Percentiles rank a stretch among this genome's conserved stretches.
Evolutionary conservation across 441 rosid genomes (phyloP).

Genomic region (Erysimum pusillum): DNA sequence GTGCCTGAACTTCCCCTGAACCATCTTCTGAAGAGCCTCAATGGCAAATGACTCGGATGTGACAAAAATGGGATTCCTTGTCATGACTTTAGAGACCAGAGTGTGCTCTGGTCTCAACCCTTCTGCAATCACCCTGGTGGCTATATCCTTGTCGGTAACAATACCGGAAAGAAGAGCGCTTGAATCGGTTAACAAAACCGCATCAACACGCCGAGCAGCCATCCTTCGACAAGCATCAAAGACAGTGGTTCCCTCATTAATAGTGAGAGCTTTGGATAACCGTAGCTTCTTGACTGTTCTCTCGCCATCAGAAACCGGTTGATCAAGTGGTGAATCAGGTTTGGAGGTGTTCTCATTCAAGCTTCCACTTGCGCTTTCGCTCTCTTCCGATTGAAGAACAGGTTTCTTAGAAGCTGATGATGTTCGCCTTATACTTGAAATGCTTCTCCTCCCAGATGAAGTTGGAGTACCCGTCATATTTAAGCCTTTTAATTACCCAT

Average conservation of each 20-base stretch:
- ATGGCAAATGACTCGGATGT: conserved; percentile 84
- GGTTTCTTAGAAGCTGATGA: conserved; percentile 63
- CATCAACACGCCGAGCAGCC: conserved; percentile 87
- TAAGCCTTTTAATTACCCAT: conserved; percentile 7
- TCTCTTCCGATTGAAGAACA: conserved; percentile 53
- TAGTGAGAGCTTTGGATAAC: conserved; percentile 89
- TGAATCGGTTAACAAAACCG: conserved; percentile 86
- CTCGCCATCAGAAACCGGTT: conserved; percentile 55
- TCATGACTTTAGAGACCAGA: conserved; percentile 87
- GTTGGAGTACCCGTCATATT: conserved; percentile 29
- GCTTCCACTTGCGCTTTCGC: conserved; percentile 54
- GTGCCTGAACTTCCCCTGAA: conserved; percentile 70
- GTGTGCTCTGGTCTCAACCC: conserved; percentile 95
- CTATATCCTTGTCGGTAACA: conserved; percentile 88
- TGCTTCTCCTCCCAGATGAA: conserved; percentile 52
- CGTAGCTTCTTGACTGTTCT: conserved; percentile 92
- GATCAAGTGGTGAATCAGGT: conserved; percentile 41
- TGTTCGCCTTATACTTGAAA: conserved; percentile 54
- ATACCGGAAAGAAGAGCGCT: conserved; percentile 95
- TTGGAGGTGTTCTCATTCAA: conserved; percentile 25
- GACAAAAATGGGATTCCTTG: conserved; percentile 88
- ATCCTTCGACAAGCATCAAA: conserved; percentile 90
- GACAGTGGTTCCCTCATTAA: conserved; percentile 90
- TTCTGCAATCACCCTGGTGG: conserved; percentile 87
- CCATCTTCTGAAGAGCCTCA: conserved; percentile 97